phyloP scores from a whole-genome alignment of 257 asterid genomes.

The Craterostigma plantagineum region DNA sequence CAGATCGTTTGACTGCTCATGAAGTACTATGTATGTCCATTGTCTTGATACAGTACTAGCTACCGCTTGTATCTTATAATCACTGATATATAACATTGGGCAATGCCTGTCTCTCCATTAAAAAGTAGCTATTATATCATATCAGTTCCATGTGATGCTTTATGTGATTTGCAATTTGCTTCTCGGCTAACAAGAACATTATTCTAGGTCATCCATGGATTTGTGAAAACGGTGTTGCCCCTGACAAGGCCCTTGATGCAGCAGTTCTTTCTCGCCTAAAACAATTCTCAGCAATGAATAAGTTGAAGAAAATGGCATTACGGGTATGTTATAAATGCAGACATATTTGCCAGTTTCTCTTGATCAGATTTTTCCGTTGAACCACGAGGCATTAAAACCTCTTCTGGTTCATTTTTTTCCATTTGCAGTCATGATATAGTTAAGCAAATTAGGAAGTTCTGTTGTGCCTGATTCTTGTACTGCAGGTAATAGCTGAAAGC shows the following conservation, averaged over 20 bases:
- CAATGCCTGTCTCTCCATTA: too few relatives aligned
- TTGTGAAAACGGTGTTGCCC: slow-evolving; percentile 71
- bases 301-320: slow-evolving; percentile 72
- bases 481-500: slow-evolving; percentile 83
- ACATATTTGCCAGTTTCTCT: background rate
- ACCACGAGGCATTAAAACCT: slow-evolving; percentile 5
- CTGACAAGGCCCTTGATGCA: slow-evolving; percentile 59
- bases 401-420: too few relatives aligned
- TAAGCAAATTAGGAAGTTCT: too few relatives aligned
- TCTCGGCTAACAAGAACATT: too few relatives aligned
- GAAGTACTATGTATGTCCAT: slow-evolving; percentile 54
- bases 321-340: slow-evolving; percentile 34
- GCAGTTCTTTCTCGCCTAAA: slow-evolving; percentile 76
- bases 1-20: slow-evolving; percentile 64
- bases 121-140: too few relatives aligned
- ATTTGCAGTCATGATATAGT: too few relatives aligned
- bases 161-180: too few relatives aligned
- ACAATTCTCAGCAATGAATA: slow-evolving; percentile 68
- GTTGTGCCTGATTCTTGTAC: slow-evolving; percentile 6
- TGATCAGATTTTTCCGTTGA: slow-evolving; percentile 4
- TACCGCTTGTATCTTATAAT: slow-evolving; percentile 1
- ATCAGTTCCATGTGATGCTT: too few relatives aligned
- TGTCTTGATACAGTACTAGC: slow-evolving; percentile 1
- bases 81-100: too few relatives aligned
- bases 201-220: slow-evolving; percentile 67